Conservation (phyloP, 2,329 filamentous ascomycete species). For the Cyclaneusma minus region DNA sequence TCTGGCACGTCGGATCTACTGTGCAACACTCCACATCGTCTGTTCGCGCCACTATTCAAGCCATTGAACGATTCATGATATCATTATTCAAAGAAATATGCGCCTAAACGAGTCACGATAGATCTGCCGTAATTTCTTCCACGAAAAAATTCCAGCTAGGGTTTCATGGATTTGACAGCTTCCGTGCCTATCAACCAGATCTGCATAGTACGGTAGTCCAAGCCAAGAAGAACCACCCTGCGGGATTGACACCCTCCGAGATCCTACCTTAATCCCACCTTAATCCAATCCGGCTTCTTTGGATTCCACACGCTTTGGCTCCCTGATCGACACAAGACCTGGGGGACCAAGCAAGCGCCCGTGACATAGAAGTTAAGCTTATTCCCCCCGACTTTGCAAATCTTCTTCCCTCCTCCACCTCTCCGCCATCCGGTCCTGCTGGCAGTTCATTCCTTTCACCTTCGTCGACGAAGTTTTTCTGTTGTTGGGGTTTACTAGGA, state of each 20-base stretch:
- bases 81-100: constrained; percentile 17
- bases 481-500: constrained; percentile 10
- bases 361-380: constrained; percentile 29
- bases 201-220: constrained; percentile 8
- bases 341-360: too few relatives aligned
- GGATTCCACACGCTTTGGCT: constrained; percentile 19
- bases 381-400: constrained; percentile 20
- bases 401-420: constrained; percentile 21
- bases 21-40: constrained; percentile 9
- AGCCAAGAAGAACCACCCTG: constrained; percentile 5
- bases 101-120: constrained; percentile 6
- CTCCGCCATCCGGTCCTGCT: constrained; percentile 35
- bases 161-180: constrained; percentile 13
- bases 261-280: constrained; percentile 3
- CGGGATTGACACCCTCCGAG: constrained; percentile 1
- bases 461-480: constrained; percentile 20
- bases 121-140: constrained; percentile 3
- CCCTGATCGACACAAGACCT: too few relatives aligned
- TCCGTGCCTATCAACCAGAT: constrained; percentile 9
- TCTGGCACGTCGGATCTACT: constrained; percentile 29
- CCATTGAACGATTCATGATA: constrained; percentile 19
- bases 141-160: constrained; percentile 2
- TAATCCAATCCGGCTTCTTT: constrained; percentile 16
- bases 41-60: constrained; percentile 7
- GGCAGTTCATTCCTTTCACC: constrained; percentile 41